phyloP scores from a whole-genome alignment of 176 grass and related monocot species.

The Phragmites australis region DNA sequence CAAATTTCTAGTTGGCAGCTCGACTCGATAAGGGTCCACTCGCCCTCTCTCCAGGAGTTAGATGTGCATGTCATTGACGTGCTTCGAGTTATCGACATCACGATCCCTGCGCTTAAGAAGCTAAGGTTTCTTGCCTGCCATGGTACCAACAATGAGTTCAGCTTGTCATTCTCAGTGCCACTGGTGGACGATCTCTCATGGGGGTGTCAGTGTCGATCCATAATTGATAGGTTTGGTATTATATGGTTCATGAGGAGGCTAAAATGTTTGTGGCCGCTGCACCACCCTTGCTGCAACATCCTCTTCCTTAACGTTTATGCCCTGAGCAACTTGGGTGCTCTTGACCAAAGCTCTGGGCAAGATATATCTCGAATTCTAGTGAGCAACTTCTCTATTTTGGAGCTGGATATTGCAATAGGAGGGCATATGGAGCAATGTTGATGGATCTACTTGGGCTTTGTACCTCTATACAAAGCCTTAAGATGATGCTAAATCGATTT shows the following conservation, averaged over 20 bases:
- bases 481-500: too few relatives aligned
- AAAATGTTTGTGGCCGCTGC: too few relatives aligned
- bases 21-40: background rate
- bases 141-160: background rate
- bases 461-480: too few relatives aligned
- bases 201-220: background rate
- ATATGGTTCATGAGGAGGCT: constrained; percentile 9
- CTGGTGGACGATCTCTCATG: constrained; percentile 12
- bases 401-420: too few relatives aligned
- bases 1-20: background rate
- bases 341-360: too few relatives aligned
- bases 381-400: too few relatives aligned
- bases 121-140: background rate
- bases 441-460: too few relatives aligned
- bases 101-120: background rate
- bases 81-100: background rate
- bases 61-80: background rate
- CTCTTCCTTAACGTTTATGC: too few relatives aligned
- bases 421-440: too few relatives aligned
- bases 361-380: too few relatives aligned
- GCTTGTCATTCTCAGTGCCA: background rate
- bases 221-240: background rate
- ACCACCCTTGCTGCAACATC: too few relatives aligned
- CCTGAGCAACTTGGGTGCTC: too few relatives aligned
- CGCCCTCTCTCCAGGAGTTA: background rate